Evolutionary conservation across 495 filamentous ascomycete species (phyloP).

Genomic region (Chaetomium tenue): DNA sequence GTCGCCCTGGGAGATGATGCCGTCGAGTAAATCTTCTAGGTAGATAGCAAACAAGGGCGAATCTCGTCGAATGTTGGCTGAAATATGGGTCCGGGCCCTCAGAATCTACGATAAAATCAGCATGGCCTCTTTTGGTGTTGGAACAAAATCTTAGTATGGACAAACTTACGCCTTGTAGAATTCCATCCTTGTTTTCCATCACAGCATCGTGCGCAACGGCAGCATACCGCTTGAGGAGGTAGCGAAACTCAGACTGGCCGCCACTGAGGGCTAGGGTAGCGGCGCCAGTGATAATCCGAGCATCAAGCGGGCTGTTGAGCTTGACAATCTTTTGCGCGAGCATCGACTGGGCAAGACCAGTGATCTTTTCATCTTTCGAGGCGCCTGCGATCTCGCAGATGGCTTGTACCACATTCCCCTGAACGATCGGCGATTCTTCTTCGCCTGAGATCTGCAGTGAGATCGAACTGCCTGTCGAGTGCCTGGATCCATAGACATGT

Average conservation of each 20-base stretch:
- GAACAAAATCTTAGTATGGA: slow-evolving; percentile 28
- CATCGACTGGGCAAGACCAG: slow-evolving; percentile 92
- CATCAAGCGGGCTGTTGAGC: slow-evolving; percentile 71
- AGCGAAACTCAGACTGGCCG: slow-evolving; percentile 72
- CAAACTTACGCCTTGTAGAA: slow-evolving; percentile 61
- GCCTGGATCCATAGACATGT: slow-evolving; percentile 52
- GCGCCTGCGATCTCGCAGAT: slow-evolving; percentile 81
- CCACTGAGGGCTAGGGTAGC: slow-evolving; percentile 73
- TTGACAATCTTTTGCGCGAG: slow-evolving; percentile 88
- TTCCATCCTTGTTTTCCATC: slow-evolving; percentile 58
- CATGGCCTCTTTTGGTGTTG: not conserved
- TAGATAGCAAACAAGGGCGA: slow-evolving; percentile 77
- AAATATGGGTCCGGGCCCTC: slow-evolving; percentile 75
- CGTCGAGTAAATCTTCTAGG: slow-evolving; percentile 76
- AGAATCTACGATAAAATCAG: slow-evolving; percentile 51
- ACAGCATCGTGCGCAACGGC: slow-evolving; percentile 69
- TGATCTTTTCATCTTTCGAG: slow-evolving; percentile 86
- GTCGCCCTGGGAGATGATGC: slow-evolving; percentile 87
- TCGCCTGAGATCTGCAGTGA: slow-evolving; percentile 69
- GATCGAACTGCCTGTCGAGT: slow-evolving; percentile 70
- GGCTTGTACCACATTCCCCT: slow-evolving; percentile 80
- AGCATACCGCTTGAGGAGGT: slow-evolving; percentile 78
- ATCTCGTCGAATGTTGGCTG: slow-evolving; percentile 60
- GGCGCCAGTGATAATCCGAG: slow-evolving; percentile 77
- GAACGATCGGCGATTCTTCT: slow-evolving; percentile 68